phyloP scores from a whole-genome alignment of 1,284 basidiomycete genomes.

The Puccinia novopanici region DNA sequence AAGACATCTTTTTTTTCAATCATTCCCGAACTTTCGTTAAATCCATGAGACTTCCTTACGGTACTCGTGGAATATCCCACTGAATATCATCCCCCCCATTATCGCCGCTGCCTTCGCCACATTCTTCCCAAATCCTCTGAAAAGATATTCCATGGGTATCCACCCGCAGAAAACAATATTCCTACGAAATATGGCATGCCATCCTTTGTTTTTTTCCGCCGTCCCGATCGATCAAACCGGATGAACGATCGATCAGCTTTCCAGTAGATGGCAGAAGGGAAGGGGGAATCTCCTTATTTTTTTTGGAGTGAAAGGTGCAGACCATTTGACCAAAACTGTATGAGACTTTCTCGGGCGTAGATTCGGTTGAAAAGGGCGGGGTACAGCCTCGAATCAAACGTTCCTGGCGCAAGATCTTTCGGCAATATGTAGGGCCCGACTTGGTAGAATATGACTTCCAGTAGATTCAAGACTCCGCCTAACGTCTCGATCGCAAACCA shows the following conservation, averaged over 20 bases:
- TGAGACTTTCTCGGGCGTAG: slow-evolving; percentile 15
- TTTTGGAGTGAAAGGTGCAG: background rate
- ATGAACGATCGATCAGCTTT: background rate
- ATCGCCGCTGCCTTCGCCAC: slow-evolving; percentile 5
- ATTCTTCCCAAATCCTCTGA: slow-evolving; percentile 31
- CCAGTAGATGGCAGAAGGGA: background rate
- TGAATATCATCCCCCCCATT: slow-evolving; percentile 48
- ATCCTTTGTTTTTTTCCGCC: slow-evolving; percentile 11
- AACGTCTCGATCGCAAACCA: slow-evolving; percentile 27
- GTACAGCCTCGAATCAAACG: slow-evolving; percentile 41
- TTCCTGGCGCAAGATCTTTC: slow-evolving; percentile 38
- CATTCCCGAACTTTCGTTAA: too few relatives aligned
- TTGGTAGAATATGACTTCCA: slow-evolving; percentile 35
- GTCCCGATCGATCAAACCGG: too few relatives aligned
- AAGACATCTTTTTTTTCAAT: background rate
- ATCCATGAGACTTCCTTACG: background rate
- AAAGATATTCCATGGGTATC: slow-evolving; percentile 39
- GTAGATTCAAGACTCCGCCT: slow-evolving; percentile 30
- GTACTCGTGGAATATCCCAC: slow-evolving; percentile 50
- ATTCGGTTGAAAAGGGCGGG: slow-evolving; percentile 47
- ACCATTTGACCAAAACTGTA: slow-evolving; percentile 48
- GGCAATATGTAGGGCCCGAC: slow-evolving; percentile 37
- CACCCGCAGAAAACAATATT: slow-evolving; percentile 47
- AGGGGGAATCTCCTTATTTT: background rate
- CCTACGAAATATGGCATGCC: slow-evolving; percentile 49